Evolutionary conservation across 2,329 filamentous ascomycete genomes (phyloP).

Genomic region (Sphaceloma murrayae): DNA sequence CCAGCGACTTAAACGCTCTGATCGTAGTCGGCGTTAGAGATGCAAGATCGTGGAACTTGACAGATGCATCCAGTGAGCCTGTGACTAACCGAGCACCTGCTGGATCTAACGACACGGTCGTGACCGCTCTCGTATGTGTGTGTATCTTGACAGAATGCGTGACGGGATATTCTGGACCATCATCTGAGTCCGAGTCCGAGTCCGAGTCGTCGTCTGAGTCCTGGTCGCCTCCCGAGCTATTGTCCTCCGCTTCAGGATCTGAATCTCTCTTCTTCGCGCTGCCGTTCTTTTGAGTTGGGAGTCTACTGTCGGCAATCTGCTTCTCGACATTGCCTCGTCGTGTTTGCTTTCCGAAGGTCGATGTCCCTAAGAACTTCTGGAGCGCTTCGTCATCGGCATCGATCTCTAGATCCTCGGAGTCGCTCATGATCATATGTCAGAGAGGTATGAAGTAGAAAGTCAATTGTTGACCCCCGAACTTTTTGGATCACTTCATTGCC

Average conservation of each 20-base stretch:
- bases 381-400: constrained; percentile 53
- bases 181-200: constrained; percentile 50
- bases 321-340: constrained; percentile 63
- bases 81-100: constrained; percentile 77
- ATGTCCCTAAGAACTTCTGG: constrained; percentile 65
- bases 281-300: constrained; percentile 22
- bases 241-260: constrained; percentile 36
- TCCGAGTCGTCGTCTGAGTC: constrained; percentile 34
- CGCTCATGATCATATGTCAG: neutral
- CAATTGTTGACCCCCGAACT: neutral
- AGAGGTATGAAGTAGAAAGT: neutral
- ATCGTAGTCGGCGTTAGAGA: constrained; percentile 93
- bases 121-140: constrained; percentile 82
- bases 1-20: constrained; percentile 83
- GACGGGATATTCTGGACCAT: constrained; percentile 80
- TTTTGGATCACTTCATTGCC: neutral
- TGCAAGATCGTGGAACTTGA: constrained; percentile 91
- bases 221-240: constrained; percentile 36
- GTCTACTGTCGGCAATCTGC: constrained; percentile 69
- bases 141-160: constrained; percentile 90
- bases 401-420: constrained; percentile 1
- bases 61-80: constrained; percentile 80
- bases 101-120: constrained; percentile 72
- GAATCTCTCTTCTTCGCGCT: constrained; percentile 27
- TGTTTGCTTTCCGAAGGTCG: constrained; percentile 76